These are phyloP conservation scores for Phytophthora idaei DNA, from an alignment of 352 stramenopile genomes.

Conservation along the genomic window DNA sequence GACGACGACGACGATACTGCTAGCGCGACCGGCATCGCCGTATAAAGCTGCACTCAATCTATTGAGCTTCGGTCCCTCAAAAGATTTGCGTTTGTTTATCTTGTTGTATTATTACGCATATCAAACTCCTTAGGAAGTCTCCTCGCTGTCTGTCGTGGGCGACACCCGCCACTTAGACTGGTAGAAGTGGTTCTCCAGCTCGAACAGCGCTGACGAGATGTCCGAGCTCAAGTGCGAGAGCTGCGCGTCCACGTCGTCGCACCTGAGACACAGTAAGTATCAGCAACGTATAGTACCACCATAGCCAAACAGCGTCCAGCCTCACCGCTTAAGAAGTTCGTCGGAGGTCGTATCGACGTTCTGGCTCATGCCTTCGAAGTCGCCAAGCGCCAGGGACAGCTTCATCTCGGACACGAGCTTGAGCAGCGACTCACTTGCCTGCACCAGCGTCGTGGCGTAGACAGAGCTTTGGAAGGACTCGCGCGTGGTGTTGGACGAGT, in stretches of 20 bases:
- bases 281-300: background rate
- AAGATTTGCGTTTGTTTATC: conserved; percentile 1
- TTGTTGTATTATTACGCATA: conserved; percentile 21
- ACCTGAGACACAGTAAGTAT: conserved; percentile 34
- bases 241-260: conserved; percentile 80
- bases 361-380: conserved; percentile 89
- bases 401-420: conserved; percentile 87
- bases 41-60: conserved; percentile 22
- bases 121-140: conserved; percentile 15
- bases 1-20: conserved; percentile 64
- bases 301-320: background rate
- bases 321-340: conserved; percentile 69
- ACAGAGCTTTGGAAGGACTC: conserved; percentile 84
- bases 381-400: conserved; percentile 72
- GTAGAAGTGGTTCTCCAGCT: conserved; percentile 86
- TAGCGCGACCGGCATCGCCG: conserved; percentile 43
- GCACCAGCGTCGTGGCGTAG: conserved; percentile 81
- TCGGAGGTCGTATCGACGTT: conserved; percentile 77
- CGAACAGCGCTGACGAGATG: conserved; percentile 80
- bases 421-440: conserved; percentile 81
- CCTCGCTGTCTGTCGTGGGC: conserved; percentile 27
- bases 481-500: conserved; percentile 80
- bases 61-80: background rate
- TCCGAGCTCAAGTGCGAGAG: conserved; percentile 81
- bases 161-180: conserved; percentile 78